Evolutionary conservation across 306 rosid genomes (phyloP).

Genomic region (Ormosia semicastrata): DNA sequence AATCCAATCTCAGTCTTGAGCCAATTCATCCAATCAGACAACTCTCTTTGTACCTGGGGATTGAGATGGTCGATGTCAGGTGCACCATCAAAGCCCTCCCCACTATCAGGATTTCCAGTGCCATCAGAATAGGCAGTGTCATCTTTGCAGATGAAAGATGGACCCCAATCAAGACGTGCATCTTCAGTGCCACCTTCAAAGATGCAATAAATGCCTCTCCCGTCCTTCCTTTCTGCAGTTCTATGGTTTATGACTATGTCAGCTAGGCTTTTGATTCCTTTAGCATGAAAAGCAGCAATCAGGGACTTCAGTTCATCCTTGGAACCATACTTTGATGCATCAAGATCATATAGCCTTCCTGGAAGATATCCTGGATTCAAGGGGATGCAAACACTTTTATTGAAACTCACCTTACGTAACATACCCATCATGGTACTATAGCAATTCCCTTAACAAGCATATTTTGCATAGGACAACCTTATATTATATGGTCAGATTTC

Average conservation of each 20-base stretch:
- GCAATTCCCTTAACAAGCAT: not conserved
- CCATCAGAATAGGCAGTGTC: slow-evolving; percentile 74
- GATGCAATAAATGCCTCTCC: slow-evolving; percentile 66
- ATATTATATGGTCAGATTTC: not conserved
- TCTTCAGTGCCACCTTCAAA: slow-evolving; percentile 83
- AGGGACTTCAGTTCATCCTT: slow-evolving; percentile 61
- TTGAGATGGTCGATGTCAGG: slow-evolving; percentile 83
- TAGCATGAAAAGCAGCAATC: slow-evolving; percentile 38
- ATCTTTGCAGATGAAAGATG: slow-evolving; percentile 65
- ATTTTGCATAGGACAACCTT: not conserved
- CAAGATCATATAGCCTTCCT: slow-evolving; percentile 84
- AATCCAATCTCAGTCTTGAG: slow-evolving; percentile 66
- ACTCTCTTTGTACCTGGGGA: slow-evolving; percentile 62
- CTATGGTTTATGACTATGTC: slow-evolving; percentile 91
- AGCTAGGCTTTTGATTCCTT: slow-evolving; percentile 61
- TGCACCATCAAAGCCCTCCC: slow-evolving; percentile 32
- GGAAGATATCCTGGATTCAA: slow-evolving; percentile 64
- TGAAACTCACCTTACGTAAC: too few relatives aligned
- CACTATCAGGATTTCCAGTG: slow-evolving; percentile 65
- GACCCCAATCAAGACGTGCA: slow-evolving; percentile 73
- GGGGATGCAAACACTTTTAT: not conserved
- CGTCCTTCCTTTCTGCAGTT: slow-evolving; percentile 67
- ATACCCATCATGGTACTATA: not conserved
- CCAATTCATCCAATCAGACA: slow-evolving; percentile 87
- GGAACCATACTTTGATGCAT: slow-evolving; percentile 67